A percentile compares a stretch with the other conserved stretches of the same genome.
Conservation (phyloP, 768 basidiomycete species). For the Collybia mongolica region DNA sequence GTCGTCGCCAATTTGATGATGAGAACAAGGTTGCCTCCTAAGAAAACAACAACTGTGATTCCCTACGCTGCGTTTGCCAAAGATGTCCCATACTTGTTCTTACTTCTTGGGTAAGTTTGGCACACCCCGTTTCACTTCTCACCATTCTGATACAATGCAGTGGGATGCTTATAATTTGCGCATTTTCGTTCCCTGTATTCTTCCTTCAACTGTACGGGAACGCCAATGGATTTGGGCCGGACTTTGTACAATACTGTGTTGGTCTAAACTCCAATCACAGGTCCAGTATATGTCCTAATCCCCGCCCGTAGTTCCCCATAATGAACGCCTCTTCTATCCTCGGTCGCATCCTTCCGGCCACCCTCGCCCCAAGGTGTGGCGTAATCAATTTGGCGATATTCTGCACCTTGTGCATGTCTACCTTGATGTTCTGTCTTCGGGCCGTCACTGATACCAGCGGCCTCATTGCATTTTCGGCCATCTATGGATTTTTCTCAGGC, state of each 20-base stretch:
- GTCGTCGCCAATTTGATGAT: slow-evolving; percentile 31
- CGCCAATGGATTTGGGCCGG: neutral
- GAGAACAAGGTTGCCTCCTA: slow-evolving; percentile 33
- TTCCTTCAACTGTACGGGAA: slow-evolving; percentile 22
- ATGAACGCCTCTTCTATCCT: slow-evolving; percentile 51
- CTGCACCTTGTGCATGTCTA: slow-evolving; percentile 28
- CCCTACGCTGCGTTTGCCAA: slow-evolving; percentile 24
- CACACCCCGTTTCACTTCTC: neutral
- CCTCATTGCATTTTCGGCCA: slow-evolving; percentile 34
- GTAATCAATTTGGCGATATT: slow-evolving; percentile 40
- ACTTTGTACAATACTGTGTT: neutral
- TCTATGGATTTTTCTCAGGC: slow-evolving; percentile 50
- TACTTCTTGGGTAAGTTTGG: slow-evolving; percentile 15
- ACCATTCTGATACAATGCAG: slow-evolving; percentile 10
- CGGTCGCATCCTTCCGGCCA: slow-evolving; percentile 48
- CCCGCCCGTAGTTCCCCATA: slow-evolving; percentile 39
- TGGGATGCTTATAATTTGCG: slow-evolving; percentile 27
- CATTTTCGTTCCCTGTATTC: slow-evolving; percentile 45
- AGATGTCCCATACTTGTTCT: slow-evolving; percentile 28
- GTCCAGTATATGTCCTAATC: neutral
- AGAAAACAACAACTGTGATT: slow-evolving; percentile 16
- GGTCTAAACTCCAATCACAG: neutral
- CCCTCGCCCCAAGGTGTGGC: slow-evolving; percentile 41
- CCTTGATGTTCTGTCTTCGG: slow-evolving; percentile 41
- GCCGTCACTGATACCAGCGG: slow-evolving; percentile 32